A percentile compares a stretch with the other conserved stretches of the same genome.
phyloP scores from a whole-genome alignment of 306 rosid genomes.

The Castanospermum australe region DNA sequence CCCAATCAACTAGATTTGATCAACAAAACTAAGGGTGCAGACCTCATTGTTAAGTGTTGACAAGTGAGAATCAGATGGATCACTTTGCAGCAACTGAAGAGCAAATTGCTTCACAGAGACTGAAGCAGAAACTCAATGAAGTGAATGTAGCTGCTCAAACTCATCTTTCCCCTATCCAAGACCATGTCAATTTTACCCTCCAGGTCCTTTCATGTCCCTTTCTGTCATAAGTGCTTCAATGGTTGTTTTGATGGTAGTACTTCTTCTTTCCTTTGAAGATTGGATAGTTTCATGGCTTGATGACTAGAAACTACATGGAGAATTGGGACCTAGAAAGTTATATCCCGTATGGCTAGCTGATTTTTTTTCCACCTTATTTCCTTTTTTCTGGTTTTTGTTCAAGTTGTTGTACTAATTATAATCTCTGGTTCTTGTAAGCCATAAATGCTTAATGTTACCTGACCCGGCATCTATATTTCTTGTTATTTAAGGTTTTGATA shows the following conservation, averaged over 20 bases:
- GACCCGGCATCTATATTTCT: background rate
- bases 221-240: background rate
- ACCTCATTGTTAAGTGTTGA: background rate
- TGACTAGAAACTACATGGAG: background rate
- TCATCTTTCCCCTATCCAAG: slow-evolving; percentile 75
- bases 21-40: slow-evolving; percentile 3
- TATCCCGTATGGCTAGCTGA: background rate
- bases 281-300: slow-evolving; percentile 1
- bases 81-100: slow-evolving; percentile 71
- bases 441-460: background rate
- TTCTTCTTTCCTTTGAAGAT: background rate
- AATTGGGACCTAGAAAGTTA: background rate
- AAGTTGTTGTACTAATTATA: background rate
- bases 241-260: background rate
- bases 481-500: background rate
- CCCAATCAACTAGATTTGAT: background rate
- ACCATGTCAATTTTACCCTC: slow-evolving; percentile 89
- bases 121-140: slow-evolving; percentile 71
- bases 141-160: slow-evolving; percentile 80
- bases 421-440: background rate
- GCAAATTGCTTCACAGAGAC: slow-evolving; percentile 66
- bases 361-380: background rate
- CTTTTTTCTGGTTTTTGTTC: slow-evolving; percentile 1
- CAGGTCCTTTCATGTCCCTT: slow-evolving; percentile 53
- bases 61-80: slow-evolving; percentile 45